Evolutionary conservation across 257 asterid species (phyloP).

Genomic region (Cynanchum wilfordii): DNA sequence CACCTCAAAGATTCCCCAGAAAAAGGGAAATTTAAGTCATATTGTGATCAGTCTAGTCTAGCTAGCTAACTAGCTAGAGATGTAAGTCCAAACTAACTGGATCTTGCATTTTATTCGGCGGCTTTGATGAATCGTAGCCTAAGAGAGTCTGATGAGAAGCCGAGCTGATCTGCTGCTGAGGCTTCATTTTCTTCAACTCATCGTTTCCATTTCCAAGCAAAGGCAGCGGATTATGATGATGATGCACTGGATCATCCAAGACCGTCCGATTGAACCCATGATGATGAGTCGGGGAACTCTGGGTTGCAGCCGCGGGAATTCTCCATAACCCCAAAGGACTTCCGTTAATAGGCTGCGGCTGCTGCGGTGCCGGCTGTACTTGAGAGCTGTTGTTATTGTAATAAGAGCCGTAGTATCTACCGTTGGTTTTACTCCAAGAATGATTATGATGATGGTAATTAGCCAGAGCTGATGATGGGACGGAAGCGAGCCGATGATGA

Average conservation of each 20-base stretch:
- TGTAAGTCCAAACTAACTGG: constrained; percentile 88
- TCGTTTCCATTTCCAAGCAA: constrained; percentile 21
- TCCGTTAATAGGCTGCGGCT: constrained; percentile 50
- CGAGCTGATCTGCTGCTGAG: constrained; percentile 24
- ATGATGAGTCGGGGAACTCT: constrained; percentile 17
- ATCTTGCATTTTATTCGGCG: constrained; percentile 44
- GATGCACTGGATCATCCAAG: constrained; percentile 29
- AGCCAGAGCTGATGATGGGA: constrained; percentile 19
- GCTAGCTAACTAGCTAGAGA: constrained; percentile 55
- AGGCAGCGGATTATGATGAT: constrained; percentile 21
- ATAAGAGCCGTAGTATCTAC: too few species aligned
- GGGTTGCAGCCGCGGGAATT: constrained; percentile 24
- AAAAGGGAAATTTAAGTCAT: neutral
- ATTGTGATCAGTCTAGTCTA: neutral
- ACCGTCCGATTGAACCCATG: neutral
- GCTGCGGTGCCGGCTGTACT: too few species aligned
- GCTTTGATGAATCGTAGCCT: constrained; percentile 40
- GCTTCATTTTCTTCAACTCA: constrained; percentile 13
- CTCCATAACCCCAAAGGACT: constrained; percentile 70
- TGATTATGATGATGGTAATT: constrained; percentile 24
- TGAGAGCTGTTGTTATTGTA: too few species aligned
- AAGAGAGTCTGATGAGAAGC: constrained; percentile 42
- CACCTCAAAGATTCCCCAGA: constrained; percentile 9
- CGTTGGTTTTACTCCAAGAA: constrained; percentile 26
- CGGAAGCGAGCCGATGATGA: constrained; percentile 22